A percentile compares a stretch with the other conserved stretches of the same genome.
phyloP scores from a whole-genome alignment of 2,329 filamentous ascomycete species.

The Alternaria burnsii region DNA sequence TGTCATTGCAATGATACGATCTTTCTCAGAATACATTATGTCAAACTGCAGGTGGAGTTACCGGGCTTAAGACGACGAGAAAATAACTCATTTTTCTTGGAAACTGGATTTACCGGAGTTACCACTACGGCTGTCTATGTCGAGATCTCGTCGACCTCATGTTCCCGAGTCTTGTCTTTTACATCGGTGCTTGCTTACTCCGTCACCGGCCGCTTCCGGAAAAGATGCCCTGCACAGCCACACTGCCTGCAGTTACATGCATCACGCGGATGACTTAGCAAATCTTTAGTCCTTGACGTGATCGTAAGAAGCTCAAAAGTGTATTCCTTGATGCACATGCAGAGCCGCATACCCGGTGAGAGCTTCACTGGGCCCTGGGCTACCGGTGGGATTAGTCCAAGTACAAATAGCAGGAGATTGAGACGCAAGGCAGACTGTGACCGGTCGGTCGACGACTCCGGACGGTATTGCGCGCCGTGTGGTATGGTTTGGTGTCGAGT shows the following conservation, averaged over 20 bases:
- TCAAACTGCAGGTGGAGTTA: not conserved
- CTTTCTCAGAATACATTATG: not conserved
- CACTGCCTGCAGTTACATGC: not conserved
- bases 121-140: not conserved
- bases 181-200: not conserved
- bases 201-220: not conserved
- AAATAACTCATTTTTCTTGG: not conserved
- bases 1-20: not conserved
- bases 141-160: not conserved
- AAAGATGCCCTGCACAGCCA: slow-evolving; percentile 5
- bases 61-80: not conserved
- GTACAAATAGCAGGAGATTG: not conserved
- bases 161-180: not conserved
- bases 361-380: not conserved
- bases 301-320: not conserved
- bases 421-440: not conserved
- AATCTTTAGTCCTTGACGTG: not conserved
- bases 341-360: slow-evolving; percentile 3
- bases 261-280: not conserved
- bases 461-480: not conserved
- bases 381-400: not conserved
- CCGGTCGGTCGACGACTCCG: not conserved
- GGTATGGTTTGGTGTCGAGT: too few relatives aligned
- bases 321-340: not conserved
- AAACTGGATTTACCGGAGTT: not conserved